Evolutionary conservation across 164 flowering plant genomes (phyloP), one percentile per base, ranked within the genome.

Genomic region (Pachysandra terminalis): DNA sequence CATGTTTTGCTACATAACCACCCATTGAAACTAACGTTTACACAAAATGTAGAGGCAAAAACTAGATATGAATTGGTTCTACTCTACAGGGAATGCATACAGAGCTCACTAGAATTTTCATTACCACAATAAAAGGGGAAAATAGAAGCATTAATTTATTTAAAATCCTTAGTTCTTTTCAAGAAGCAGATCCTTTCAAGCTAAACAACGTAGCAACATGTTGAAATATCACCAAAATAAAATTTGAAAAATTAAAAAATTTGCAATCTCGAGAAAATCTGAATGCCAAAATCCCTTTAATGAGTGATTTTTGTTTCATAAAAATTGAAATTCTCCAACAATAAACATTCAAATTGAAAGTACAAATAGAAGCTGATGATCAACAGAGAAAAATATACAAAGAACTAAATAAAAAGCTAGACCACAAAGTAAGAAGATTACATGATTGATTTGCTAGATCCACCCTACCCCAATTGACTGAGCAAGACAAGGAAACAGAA

Each of bases 1-100:
- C 92, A 78, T 48, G 98, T 96, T 83, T 93, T 96, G 80, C 99
- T 96, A 69, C 79, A 83, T 73, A 32, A 74, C 45, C 13, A 51
- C 22, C 59, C 51, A 52, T 35, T 16, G 21, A 19, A 3, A 4
- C 37, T 21, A 61, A 13, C 19, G 19, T 35, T 61, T 61, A 26
- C 51, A 45, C 9, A 15, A 45, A 45, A 12, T 10, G 10, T 10
- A 45, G 17, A 45, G 17, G 6, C 14, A 45, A 10, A 45, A 55
- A 21, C 25, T 55, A 55, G 25, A 55, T n/a, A n/a, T 55, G 25
- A 55, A 55, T 23, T 7, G n/a, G n/a, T 55, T 45, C 51, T 12
- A 55, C n/a, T n/a, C n/a, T n/a, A n/a, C n/a, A n/a, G n/a, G n/a
- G n/a, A n/a, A n/a, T n/a, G n/a, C n/a, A n/a, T n/a, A n/a, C n/a